Percentiles rank a stretch among this genome's conserved stretches.
Evolutionary conservation across 164 flowering plant genomes (phyloP).

Genomic region (Aristolochia californica): DNA sequence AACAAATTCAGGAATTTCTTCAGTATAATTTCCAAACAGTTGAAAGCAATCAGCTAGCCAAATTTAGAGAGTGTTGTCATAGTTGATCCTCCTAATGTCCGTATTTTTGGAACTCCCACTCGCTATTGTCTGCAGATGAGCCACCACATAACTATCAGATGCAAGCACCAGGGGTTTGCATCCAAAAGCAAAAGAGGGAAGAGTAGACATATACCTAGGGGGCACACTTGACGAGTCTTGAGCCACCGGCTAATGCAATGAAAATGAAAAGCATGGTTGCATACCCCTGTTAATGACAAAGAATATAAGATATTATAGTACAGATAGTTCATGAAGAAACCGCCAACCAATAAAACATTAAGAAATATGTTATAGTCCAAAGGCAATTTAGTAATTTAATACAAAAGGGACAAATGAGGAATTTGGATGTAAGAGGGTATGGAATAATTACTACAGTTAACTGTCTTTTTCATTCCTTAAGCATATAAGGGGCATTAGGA

Average conservation of each 20-base stretch:
- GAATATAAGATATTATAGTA: neutral
- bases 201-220: slow-evolving; percentile 19
- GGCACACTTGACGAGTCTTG: slow-evolving; percentile 41
- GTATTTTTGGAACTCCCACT: slow-evolving; percentile 41
- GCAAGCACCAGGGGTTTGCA: neutral
- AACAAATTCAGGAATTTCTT: too few relatives aligned
- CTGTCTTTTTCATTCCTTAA: too few relatives aligned
- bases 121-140: slow-evolving; percentile 30
- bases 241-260: slow-evolving; percentile 47
- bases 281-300: slow-evolving; percentile 20
- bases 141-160: neutral
- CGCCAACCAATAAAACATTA: neutral
- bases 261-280: slow-evolving; percentile 41
- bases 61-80: too few relatives aligned
- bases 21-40: too few relatives aligned
- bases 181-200: too few relatives aligned
- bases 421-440: too few relatives aligned
- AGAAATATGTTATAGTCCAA: too few relatives aligned
- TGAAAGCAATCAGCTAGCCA: too few relatives aligned
- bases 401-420: too few relatives aligned
- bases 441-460: too few relatives aligned
- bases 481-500: too few relatives aligned
- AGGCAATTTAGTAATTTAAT: too few relatives aligned
- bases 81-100: slow-evolving; percentile 18
- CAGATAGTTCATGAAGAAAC: neutral